Conservation (phyloP, 257 asterid genomes). For the Nicotiana tomentosiformis region DNA sequence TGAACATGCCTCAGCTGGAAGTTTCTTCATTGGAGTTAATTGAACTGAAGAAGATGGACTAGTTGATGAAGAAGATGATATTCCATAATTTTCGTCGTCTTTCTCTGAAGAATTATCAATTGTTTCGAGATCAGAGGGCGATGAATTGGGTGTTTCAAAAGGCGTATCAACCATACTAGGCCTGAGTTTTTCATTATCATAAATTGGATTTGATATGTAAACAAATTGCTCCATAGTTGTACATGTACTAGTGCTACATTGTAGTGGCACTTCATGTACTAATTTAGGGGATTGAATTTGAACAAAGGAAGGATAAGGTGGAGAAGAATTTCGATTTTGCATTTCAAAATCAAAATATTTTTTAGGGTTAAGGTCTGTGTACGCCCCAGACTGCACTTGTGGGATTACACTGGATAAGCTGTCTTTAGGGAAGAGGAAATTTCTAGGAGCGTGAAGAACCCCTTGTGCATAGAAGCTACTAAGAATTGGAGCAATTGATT, state of each 20-base stretch:
- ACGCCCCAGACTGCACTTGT: too few relatives aligned
- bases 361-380: background rate
- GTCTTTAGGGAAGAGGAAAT: slow-evolving; percentile 33
- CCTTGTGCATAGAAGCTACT: slow-evolving; percentile 42
- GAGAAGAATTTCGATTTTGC: slow-evolving; percentile 13
- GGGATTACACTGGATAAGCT: too few relatives aligned
- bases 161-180: slow-evolving; percentile 30
- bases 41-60: slow-evolving; percentile 27
- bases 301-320: slow-evolving; percentile 15
- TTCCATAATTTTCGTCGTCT: slow-evolving; percentile 1
- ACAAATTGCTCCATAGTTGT: slow-evolving; percentile 12
- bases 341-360: slow-evolving; percentile 19
- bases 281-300: slow-evolving; percentile 18
- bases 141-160: slow-evolving; percentile 47
- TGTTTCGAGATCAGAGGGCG: slow-evolving; percentile 43
- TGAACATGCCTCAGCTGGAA: slow-evolving; percentile 42
- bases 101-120: slow-evolving; percentile 5
- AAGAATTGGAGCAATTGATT: slow-evolving; percentile 28
- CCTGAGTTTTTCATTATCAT: slow-evolving; percentile 18
- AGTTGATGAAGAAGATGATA: background rate
- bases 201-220: slow-evolving; percentile 58
- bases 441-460: slow-evolving; percentile 50
- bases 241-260: background rate
- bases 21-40: slow-evolving; percentile 50
- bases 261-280: slow-evolving; percentile 11